Base-by-base conservation (phyloP, 306 rosid genomes). In the Cotoneaster glaucophyllus region DNA sequence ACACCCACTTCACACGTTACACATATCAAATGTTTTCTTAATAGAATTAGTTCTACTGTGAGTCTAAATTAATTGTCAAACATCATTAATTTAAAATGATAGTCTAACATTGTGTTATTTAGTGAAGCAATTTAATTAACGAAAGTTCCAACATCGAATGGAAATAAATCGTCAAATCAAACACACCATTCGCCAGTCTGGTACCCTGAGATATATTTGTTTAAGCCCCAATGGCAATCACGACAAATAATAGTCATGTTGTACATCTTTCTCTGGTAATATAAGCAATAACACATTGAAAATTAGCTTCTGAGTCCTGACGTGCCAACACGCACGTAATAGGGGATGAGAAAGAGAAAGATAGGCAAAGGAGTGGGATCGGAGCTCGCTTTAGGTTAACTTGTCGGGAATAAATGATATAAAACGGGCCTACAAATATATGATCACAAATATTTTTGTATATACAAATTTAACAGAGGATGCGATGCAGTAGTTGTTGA, bases 381-480 rank as follows among this genome's bases (percentile, higher is more conserved):
- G 54, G 54, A 50, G 8, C 8, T 50, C 21, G 17, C 43, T 7
- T 41, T 74, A 59, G 18, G 68, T 70, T 78, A 61, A 39, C 54
- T 45, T 81, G 87, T 81, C 83, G 85, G 85, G 79, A 74, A 78
- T 81, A 39, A 84, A 78, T 84, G 41, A 75, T 59, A 81, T 41
- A 44, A 39, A 43, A 81, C 26, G 79, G 80, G 17, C 74, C 83
- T 52, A 78, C 79, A 72, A 28, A 71, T n/a, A 71, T 10, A 62
- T 43, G 67, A 67, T 37, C 69, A 72, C 50, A 45, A 69, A 14
- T 73, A 58, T 26, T 80, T 58, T 65, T 22, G n/a, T 57, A 58
- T 56, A 29, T 66, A 70, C 64, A 44, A 69, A 24, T 53, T 8
- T 71, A 41, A 11, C 50, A 75, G 52, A 54, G 41, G 11, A 39